Conservation (phyloP, 805 yeast species). For the Monosporozyma siamensis region DNA sequence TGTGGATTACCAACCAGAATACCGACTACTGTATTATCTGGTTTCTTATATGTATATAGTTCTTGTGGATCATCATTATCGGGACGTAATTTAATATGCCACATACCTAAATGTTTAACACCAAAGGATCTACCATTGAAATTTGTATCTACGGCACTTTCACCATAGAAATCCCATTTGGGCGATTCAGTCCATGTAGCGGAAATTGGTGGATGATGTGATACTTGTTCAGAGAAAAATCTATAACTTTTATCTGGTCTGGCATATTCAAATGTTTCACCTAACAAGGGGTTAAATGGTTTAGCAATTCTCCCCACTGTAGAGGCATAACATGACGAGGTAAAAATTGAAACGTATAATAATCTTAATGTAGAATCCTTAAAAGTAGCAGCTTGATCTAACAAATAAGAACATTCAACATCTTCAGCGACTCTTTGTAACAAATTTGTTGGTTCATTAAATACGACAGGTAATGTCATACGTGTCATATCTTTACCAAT, state of each 20-base stretch:
- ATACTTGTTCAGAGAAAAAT: conserved; percentile 83
- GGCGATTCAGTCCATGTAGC: conserved; percentile 81
- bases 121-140: conserved; percentile 90
- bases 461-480: conserved; percentile 93
- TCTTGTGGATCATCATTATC: conserved; percentile 51
- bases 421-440: conserved; percentile 93
- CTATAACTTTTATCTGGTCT: conserved; percentile 84
- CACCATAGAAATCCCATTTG: conserved; percentile 92
- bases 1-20: conserved; percentile 89
- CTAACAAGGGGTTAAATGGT: conserved; percentile 90
- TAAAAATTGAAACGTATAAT: conserved; percentile 85
- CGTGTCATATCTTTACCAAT: conserved; percentile 96
- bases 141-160: conserved; percentile 78
- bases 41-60: conserved; percentile 84
- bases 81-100: conserved; percentile 80
- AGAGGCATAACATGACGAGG: conserved; percentile 89
- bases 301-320: conserved; percentile 88
- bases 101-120: conserved; percentile 81
- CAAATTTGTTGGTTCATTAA: conserved; percentile 89
- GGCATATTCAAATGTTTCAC: conserved; percentile 88
- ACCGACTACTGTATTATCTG: conserved; percentile 88
- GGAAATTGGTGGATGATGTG: conserved; percentile 94
- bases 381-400: conserved; percentile 64
- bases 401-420: conserved; percentile 72
- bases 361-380: conserved; percentile 75